Base-by-base conservation (phyloP, 176 grass and related monocot species). In the Rhynchospora pubera region DNA sequence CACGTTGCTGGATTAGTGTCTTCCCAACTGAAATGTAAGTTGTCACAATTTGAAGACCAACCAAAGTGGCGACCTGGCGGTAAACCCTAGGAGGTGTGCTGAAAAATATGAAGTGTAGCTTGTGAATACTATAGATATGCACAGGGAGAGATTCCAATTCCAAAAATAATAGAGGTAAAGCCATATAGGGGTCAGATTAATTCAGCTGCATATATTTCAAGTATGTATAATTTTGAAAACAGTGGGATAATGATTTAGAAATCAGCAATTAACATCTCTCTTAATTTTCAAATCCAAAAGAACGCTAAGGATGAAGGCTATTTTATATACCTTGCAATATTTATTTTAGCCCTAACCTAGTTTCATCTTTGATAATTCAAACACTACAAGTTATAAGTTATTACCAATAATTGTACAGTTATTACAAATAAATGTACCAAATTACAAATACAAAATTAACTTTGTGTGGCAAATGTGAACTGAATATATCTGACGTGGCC, bases 61-160 rank as follows among this genome's bases (percentile, higher is more conserved):
- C 23, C 84, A 98, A 79, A 76, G 96, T 87, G 64, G 96, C 89
- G 81, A 89, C 89, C 81, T 94, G 96, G 47, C 96, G 92, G 81
- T 93, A 98, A 62, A 98, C 87, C 83, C 96, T 95, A 87, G 96
- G 89, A 60, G 96, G 96, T 73, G 96, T 85, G 85, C 96, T 98
- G 92, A 84, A 78, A 70, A 12, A 85, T 57, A 86, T 5, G 39
- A 50, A 76, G 48, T 55, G 46, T 76, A 70, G 16, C 47, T 76
- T 55, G 30, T 76, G 72, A 85, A 59, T 30, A 42, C 61, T 14
- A 50, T 30, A 12, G 30, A 73, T 7, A 22, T 42, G 18, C 32
- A 64, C 8, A 14, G 30, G 26, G 71, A 62, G 34, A 76, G 22
- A 76, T 45, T 76, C 39, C 34, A 56, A 69, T 69, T 55, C 51